Evolutionary conservation across 192 early-diverging fungal species (phyloP).

Genomic region (Ambispora gerdemannii): DNA sequence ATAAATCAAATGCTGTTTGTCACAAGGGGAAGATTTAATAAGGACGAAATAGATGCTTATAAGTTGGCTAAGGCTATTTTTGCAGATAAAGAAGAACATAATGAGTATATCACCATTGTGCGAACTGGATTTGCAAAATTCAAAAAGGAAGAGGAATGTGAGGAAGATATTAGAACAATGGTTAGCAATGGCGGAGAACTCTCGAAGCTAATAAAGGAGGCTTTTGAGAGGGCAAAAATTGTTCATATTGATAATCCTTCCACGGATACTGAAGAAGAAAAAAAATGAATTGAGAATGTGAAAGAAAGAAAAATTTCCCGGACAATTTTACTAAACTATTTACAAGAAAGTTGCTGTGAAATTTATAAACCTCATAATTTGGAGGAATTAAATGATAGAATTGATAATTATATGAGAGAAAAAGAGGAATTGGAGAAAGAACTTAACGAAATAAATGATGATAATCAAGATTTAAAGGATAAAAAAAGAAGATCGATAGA

Average conservation of each 20-base stretch:
- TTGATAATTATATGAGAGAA: not conserved
- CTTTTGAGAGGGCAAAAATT: not conserved
- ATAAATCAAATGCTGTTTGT: not conserved
- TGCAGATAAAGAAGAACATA: too few relatives aligned
- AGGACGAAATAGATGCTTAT: constrained; percentile 10
- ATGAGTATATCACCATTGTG: constrained; percentile 3
- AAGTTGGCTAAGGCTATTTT: not conserved
- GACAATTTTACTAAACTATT: not conserved
- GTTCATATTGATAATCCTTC: constrained; percentile 6
- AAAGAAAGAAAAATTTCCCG: not conserved
- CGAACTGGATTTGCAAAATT: constrained; percentile 4
- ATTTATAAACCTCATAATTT: not conserved
- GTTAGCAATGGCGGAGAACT: not conserved
- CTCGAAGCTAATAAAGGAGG: not conserved
- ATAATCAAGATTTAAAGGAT: not conserved
- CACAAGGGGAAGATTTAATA: not conserved
- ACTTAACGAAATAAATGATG: not conserved
- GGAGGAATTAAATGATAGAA: not conserved
- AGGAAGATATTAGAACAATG: not conserved
- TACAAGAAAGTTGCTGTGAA: not conserved
- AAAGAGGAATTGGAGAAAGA: not conserved
- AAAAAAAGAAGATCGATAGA: not conserved
- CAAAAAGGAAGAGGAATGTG: not conserved
- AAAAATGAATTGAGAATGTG: not conserved
- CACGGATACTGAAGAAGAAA: not conserved